Conservation (phyloP, 2,329 filamentous ascomycete species). For the Bisporella sp. region DNA sequence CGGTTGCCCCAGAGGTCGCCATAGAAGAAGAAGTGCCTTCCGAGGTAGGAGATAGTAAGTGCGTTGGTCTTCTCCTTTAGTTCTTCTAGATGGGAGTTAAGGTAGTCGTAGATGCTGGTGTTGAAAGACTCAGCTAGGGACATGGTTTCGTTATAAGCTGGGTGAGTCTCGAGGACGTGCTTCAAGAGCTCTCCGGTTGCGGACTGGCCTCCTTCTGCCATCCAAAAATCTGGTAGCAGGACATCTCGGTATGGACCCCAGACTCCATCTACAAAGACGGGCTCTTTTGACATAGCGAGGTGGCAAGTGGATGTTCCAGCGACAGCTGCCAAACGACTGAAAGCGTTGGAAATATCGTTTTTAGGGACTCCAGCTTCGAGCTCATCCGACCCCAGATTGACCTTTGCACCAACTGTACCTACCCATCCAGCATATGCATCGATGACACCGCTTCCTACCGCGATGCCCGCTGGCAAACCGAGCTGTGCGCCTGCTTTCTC, state of each 20-base stretch:
- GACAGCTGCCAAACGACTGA: constrained; percentile 85
- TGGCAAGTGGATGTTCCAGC: constrained; percentile 97
- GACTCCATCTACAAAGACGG: constrained; percentile 90
- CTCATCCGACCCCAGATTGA: constrained; percentile 62
- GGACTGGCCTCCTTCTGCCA: constrained; percentile 94
- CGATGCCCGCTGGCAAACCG: constrained; percentile 78
- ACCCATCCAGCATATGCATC: constrained; percentile 99
- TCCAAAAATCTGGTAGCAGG: constrained; percentile 85
- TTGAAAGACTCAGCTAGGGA: constrained; percentile 76
- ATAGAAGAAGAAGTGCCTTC: constrained; percentile 96
- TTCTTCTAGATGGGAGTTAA: constrained; percentile 79
- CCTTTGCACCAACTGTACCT: constrained; percentile 95
- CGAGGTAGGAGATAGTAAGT: constrained; percentile 76
- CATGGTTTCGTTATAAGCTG: constrained; percentile 74
- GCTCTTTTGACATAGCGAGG: constrained; percentile 86
- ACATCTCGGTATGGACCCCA: constrained; percentile 98
- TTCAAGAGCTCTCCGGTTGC: constrained; percentile 92
- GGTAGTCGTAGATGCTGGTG: constrained; percentile 88
- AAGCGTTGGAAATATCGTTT: constrained; percentile 88
- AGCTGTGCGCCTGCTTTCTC: constrained; percentile 78
- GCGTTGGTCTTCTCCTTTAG: constrained; percentile 63
- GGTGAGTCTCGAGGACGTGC: constrained; percentile 91
- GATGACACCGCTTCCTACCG: constrained; percentile 93
- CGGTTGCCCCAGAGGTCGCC: constrained; percentile 96
- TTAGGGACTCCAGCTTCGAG: constrained; percentile 61